Conservation (phyloP, 805 yeast species). For the Alloascoidea africana region DNA sequence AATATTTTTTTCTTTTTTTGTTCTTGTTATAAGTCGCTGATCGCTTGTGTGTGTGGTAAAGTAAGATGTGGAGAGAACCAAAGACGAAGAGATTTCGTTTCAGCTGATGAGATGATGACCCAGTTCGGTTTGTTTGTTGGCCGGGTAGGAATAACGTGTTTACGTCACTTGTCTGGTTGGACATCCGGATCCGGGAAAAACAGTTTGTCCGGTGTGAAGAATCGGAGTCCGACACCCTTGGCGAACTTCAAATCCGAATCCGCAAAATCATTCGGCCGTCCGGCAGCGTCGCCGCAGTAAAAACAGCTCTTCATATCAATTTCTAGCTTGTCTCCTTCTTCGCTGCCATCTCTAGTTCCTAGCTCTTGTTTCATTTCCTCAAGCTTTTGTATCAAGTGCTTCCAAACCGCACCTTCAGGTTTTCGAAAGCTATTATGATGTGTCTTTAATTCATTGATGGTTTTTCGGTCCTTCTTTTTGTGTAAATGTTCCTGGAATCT, state of each 20-base stretch:
- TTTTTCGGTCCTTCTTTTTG: constrained; percentile 27
- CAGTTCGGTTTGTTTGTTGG: no score
- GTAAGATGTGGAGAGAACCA: no score
- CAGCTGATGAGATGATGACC: no score
- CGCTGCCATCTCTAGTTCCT: constrained; percentile 4
- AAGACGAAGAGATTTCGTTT: no score
- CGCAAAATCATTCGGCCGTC: constrained; percentile 63
- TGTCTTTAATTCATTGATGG: constrained; percentile 10
- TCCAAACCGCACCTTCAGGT: constrained; percentile 73
- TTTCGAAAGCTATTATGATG: constrained; percentile 28
- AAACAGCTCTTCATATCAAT: constrained; percentile 32
- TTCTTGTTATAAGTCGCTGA: no score
- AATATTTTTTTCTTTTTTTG: no score
- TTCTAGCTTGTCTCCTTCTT: constrained; percentile 7
- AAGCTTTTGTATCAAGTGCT: constrained; percentile 28
- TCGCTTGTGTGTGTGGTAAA: no score
- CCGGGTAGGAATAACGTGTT: no score
- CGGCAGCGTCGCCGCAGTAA: constrained; percentile 97
- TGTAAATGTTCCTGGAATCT: no score
- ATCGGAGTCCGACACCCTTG: constrained; percentile 30
- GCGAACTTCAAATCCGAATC: constrained; percentile 71
- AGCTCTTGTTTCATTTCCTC: constrained; percentile 6
- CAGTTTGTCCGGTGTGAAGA: constrained; percentile 59
- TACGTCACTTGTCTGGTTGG: no score
- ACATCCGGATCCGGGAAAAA: no score